Evolutionary conservation across 2,329 filamentous ascomycete species (phyloP), one percentile per base, ranked within the genome.

Genomic region (Fusarium tjaetaba): DNA sequence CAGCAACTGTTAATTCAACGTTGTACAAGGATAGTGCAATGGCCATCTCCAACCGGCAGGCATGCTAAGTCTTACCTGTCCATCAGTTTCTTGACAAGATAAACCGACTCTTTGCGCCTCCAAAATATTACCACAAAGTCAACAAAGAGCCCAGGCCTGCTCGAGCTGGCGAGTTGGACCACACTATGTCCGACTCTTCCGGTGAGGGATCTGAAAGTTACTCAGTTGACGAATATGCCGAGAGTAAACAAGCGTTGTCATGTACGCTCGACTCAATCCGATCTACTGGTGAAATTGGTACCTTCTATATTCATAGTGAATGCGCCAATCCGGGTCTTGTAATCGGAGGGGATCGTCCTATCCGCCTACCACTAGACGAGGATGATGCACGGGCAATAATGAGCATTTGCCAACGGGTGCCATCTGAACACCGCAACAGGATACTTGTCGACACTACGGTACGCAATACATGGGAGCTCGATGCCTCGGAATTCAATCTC

Each of bases 381-480:
- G 46, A 61, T 13, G 48, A 58, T 49, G 61, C 58, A 10, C 38
- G 65, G 14, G 34, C 36, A 36, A 68, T 74, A 42, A 68, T 65
- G 34, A 53, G 30, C 49, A 41, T 24, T 16, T 65, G 67, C 16
- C 42, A 60, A 34, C 63, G 63, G 38, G 53, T 67, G 16, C 49
- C 70, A 8, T 73, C 62, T 58, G 70, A 63, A 11, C 62, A 58
- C 18, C 67, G 60, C 13, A 52, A 70, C 11, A 58, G 64, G 38
- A 65, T 67, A 4, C 20, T 68, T 7, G 60, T 70, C 7, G 67
- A 68, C 30, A 65, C 45, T 6, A 39, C 53, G 15, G 38, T 61
- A 43, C 63, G 58, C 45, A 52, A 74, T 41, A 60, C 61, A 38
- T 73, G 64, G 67, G 71, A 66, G 20, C 65, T 73, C 5, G 58